Evolutionary conservation across 2,329 filamentous ascomycete genomes (phyloP), one percentile per base, ranked within the genome.

Genomic region (Diaporthe velutina): DNA sequence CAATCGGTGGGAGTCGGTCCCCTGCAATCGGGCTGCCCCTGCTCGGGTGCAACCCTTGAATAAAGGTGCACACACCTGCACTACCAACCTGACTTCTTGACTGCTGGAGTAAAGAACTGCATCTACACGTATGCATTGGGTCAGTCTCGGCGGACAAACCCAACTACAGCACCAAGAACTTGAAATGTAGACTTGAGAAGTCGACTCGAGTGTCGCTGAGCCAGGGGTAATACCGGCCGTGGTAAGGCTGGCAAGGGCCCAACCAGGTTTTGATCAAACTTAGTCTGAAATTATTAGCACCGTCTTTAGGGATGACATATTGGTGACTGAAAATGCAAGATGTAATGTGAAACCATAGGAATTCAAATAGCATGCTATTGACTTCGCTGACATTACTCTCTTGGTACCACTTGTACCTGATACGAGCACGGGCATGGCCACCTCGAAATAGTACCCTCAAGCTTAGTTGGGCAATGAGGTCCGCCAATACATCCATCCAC

Each of bases 331-430:
- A 52, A 30, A 45, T 28, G 30, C 64, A 17, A 67, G 45, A 52
- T 52, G 64, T 38, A 25, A 67, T 67, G 48, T 67, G 64, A 67
- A 67, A 67, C 64, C 61, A 50, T 30, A n/a, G 19, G 61, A 67
- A 52, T 67, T 52, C 61, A 50, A 67, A 67, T 67, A 25, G 45
- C 64, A 67, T 67, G 30, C 45, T 52, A 52, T 67, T 67, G 45
- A 52, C 30, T 67, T 38, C 33, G 30, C 25, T n/a, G 28, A 52
- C n/a, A 17, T 10, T 19, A 19, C 8, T n/a, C 22, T 30, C 45
- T 52, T 45, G 33, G 45, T 22, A 38, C 13, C 64, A 22, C 33
- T n/a, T 52, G 45, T 35, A 38, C 30, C 30, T 52, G 13, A 67
- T 38, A 17, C 30, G 45, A 67, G 30, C 13, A 50, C n/a, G 30